Conservation (phyloP, 257 asterid species). For the Solanum raphanifolium region DNA sequence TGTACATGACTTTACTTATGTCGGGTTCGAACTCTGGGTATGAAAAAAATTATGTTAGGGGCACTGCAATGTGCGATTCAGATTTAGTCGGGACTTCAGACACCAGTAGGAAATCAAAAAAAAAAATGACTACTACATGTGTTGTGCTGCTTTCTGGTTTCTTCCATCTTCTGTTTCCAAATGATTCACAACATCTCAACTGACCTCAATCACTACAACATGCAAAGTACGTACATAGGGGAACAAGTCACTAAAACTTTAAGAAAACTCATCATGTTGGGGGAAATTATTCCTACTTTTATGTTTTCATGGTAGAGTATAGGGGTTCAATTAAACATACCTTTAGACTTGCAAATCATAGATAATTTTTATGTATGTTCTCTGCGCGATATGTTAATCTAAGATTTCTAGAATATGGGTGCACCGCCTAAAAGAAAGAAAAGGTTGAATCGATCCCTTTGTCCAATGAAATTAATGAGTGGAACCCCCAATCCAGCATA, state of each 20-base stretch:
- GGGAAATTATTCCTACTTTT: not conserved
- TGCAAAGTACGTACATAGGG: not conserved
- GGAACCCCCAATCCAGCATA: too few species aligned
- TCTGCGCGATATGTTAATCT: too few species aligned
- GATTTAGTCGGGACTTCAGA: accelerated
- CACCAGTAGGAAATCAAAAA: too few species aligned
- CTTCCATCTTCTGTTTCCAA: not conserved
- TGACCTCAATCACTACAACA: not conserved
- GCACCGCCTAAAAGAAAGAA: too few species aligned
- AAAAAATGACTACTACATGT: not conserved
- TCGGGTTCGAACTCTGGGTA: not conserved
- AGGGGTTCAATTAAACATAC: too few species aligned
- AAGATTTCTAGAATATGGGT: not conserved
- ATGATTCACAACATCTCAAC: not conserved
- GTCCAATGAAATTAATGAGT: not conserved
- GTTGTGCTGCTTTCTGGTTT: not conserved
- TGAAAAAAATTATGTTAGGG: too few species aligned
- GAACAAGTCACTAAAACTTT: not conserved
- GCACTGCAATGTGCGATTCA: too few species aligned
- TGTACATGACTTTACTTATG: not conserved
- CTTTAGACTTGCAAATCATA: too few species aligned
- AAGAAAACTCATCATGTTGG: not conserved
- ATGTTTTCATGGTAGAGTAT: too few species aligned
- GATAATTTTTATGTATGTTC: too few species aligned
- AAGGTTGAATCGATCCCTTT: not conserved